Evolutionary conservation across 768 basidiomycete species (phyloP).

Genomic region (Russula dissimulans): DNA sequence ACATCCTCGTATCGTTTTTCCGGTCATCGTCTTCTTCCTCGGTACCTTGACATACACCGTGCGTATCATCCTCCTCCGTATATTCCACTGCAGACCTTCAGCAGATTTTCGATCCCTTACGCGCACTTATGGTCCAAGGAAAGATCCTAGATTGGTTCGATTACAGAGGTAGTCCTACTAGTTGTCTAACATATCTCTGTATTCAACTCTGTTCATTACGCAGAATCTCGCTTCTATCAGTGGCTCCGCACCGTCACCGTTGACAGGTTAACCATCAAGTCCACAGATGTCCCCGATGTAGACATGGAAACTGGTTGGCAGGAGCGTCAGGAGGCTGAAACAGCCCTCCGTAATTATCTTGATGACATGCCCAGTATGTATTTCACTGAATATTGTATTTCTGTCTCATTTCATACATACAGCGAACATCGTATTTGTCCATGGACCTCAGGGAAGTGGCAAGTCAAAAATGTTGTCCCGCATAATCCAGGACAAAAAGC

Average conservation of each 20-base stretch:
- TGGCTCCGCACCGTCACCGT: conserved; percentile 63
- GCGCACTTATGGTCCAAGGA: conserved; percentile 71
- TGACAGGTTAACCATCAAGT: conserved; percentile 34
- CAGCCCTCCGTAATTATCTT: conserved; percentile 59
- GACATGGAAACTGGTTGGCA: conserved; percentile 57
- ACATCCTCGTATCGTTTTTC: conserved; percentile 83
- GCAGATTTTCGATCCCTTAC: conserved; percentile 88
- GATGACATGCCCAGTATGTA: conserved; percentile 63
- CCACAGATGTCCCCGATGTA: conserved; percentile 18
- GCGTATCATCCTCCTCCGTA: conserved; percentile 19
- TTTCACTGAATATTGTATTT: neutral
- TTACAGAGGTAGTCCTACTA: conserved; percentile 43
- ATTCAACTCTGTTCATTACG: conserved; percentile 1
- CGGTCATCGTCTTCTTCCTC: conserved; percentile 76
- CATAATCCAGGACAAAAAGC: conserved; percentile 42
- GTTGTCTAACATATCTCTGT: neutral
- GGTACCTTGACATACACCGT: conserved; percentile 87
- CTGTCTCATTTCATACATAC: neutral
- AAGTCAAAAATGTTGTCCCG: conserved; percentile 52
- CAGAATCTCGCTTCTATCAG: conserved; percentile 66
- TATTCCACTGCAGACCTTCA: neutral
- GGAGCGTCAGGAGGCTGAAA: conserved; percentile 73
- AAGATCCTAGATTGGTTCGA: conserved; percentile 84
- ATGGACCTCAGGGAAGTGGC: conserved; percentile 80
- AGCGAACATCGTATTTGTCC: conserved; percentile 72